These are phyloP conservation scores for Fremontodendron californicum DNA, from an alignment of 345 rosid species.

Conservation along the genomic window DNA sequence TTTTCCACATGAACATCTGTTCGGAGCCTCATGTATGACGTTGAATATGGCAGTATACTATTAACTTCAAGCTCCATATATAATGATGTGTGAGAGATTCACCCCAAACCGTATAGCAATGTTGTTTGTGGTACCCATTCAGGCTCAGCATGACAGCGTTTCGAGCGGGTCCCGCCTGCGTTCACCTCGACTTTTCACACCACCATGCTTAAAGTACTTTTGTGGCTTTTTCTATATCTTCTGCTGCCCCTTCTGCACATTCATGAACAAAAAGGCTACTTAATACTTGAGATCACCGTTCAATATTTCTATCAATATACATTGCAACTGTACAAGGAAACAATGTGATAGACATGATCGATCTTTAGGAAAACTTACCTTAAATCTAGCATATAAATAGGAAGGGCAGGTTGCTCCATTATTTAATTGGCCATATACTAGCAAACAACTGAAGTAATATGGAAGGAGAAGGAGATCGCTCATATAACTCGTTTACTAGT, in stretches of 20 bases:
- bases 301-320: background rate
- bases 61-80: background rate
- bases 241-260: no score
- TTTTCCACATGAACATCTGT: background rate
- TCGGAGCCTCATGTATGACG: background rate
- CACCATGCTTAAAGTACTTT: background rate
- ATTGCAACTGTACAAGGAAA: background rate
- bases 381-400: background rate
- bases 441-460: background rate
- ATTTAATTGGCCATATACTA: background rate
- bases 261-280: background rate
- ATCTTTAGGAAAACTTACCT: background rate
- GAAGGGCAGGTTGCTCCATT: background rate
- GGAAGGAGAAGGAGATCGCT: slow-evolving; percentile 1
- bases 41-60: background rate
- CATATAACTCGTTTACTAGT: slow-evolving; percentile 21
- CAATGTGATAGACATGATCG: background rate
- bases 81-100: no score
- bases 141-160: background rate
- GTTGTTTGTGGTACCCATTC: background rate
- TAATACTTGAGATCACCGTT: background rate
- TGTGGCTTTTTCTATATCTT: background rate
- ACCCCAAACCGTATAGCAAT: no score
- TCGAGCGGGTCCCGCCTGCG: background rate
- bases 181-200: background rate